Evolutionary conservation across 1,284 basidiomycete genomes (phyloP), one percentile per base, ranked within the genome.

Genomic region (Ceratobasidium sp.): DNA sequence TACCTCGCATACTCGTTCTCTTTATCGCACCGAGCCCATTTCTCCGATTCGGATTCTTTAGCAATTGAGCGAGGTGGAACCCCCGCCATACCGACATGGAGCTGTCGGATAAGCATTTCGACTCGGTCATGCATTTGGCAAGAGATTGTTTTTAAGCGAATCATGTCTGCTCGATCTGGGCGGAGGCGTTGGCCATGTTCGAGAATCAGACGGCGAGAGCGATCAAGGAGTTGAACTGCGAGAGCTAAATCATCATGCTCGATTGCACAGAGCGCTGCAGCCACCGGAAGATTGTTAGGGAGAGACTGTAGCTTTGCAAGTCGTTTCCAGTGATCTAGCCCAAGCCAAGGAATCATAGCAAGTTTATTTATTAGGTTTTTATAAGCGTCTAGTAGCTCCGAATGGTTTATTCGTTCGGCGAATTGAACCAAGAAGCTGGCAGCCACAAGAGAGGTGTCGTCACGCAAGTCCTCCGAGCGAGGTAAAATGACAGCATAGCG

Each of bases 371-470:
- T 30, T 4, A 6, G 26, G 28, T 28, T 30, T 2, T n/a, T 26
- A 16, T 32, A 32, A 14, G 52, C 52, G 18, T 30, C 28, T 32
- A 55, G 11, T 26, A 55, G 32, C 1, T 21, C 23, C 35, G 18
- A 38, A 38, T 38, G 30, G 11, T n/a, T 26, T 35, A 26, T 9
- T 16, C 21, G 30, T 57, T 35, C 54, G 2, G 30, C 28, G 21
- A n/a, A 3, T 8, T 57, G 32, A 4, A n/a, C 54, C 3, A 57
- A 35, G 32, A 7, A n/a, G 13, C 18, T 57, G 18, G 16, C n/a
- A 57, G 54, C 30, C 50, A 28, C 50, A 26, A 54, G 50, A 54
- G 50, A 54, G 8, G 54, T 57, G 38, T 35, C 30, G 21, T 54
- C 50, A 7, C 30, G 9, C 30, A 57, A 35, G 30, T 57, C 54